These are phyloP conservation scores for Didymella segeticola DNA, from an alignment of 2,329 filamentous ascomycete genomes.

Conservation along the genomic window DNA sequence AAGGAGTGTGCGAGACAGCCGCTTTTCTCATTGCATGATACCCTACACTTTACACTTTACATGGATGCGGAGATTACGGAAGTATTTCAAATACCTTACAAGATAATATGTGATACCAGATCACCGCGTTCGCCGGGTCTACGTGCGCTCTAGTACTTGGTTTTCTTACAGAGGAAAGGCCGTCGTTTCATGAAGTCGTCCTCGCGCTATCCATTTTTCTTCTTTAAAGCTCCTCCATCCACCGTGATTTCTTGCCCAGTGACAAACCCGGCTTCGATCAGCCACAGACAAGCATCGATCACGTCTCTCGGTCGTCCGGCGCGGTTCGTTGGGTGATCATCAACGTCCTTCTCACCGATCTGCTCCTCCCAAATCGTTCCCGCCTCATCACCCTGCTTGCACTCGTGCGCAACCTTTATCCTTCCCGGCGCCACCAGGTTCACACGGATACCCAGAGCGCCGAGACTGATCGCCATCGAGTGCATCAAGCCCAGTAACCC, in stretches of 20 bases:
- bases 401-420: conserved; percentile 57
- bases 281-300: conserved; percentile 53
- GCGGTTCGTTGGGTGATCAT: conserved; percentile 54
- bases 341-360: conserved; percentile 50
- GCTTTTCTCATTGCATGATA: conserved; percentile 10
- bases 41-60: background rate
- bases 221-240: conserved; percentile 46
- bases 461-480: conserved; percentile 57
- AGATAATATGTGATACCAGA: too few relatives aligned
- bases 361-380: conserved; percentile 49
- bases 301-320: conserved; percentile 56
- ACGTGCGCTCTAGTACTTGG: background rate
- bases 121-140: background rate
- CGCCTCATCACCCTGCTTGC: conserved; percentile 53
- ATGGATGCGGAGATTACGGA: background rate
- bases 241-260: conserved; percentile 49
- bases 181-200: background rate
- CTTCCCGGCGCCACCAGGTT: conserved; percentile 58
- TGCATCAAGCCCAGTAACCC: conserved; percentile 60
- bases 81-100: background rate
- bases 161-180: background rate
- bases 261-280: conserved; percentile 50
- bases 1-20: conserved; percentile 1
- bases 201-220: conserved; percentile 33
- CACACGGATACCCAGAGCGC: conserved; percentile 53